A percentile compares a stretch with the other conserved stretches of the same genome.
These are phyloP conservation scores for Microbotryum silenes-acaulis DNA, from an alignment of 1,284 basidiomycete species.

Conservation along the genomic window DNA sequence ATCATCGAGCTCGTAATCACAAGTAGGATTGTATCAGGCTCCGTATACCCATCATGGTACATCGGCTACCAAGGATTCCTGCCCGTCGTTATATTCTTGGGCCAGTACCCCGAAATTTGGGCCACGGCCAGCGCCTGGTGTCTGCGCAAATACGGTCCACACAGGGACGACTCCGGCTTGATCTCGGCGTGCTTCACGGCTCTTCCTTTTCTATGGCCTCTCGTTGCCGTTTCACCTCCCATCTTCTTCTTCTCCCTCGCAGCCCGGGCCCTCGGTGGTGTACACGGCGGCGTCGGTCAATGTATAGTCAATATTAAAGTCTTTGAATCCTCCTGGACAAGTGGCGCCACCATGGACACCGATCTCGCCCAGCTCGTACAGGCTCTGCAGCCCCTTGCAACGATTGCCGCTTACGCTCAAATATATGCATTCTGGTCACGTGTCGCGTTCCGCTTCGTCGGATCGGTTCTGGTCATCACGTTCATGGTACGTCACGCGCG, in stretches of 20 bases:
- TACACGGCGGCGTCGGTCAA: too few relatives aligned
- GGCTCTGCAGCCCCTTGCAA: too few relatives aligned
- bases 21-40: not conserved
- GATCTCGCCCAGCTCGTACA: too few relatives aligned
- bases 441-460: too few relatives aligned
- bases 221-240: constrained; percentile 10
- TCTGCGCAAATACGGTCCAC: constrained; percentile 11
- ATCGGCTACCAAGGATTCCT: not conserved
- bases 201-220: constrained; percentile 3
- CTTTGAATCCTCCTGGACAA: too few relatives aligned
- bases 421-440: too few relatives aligned
- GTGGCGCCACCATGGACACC: too few relatives aligned
- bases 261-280: constrained; percentile 3
- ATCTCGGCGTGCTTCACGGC: constrained; percentile 1
- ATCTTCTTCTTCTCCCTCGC: constrained; percentile 1
- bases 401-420: too few relatives aligned
- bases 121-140: constrained; percentile 8
- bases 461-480: too few relatives aligned
- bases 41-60: not conserved
- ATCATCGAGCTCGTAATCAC: constrained; percentile 7
- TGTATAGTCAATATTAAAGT: too few relatives aligned
- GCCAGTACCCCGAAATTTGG: constrained; percentile 18
- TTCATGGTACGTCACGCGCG: too few relatives aligned
- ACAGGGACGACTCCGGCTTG: constrained; percentile 1
- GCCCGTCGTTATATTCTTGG: constrained; percentile 13